Evolutionary conservation across 2,329 filamentous ascomycete species (phyloP).

Genomic region (Penicillium hesseltinei): DNA sequence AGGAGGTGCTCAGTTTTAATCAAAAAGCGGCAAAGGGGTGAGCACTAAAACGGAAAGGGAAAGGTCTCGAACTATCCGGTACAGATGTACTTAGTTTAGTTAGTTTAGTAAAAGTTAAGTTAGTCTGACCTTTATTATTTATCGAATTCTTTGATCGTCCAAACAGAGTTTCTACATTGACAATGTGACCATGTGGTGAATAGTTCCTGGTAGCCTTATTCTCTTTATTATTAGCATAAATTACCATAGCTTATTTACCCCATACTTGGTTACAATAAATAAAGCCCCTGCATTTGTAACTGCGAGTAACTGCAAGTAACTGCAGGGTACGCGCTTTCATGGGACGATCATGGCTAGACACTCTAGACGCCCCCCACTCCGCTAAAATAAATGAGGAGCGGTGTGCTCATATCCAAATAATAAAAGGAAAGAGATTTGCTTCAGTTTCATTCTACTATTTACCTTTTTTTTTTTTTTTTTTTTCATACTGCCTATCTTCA

Average conservation of each 20-base stretch:
- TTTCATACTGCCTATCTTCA: constrained; percentile 6
- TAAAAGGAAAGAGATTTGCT: background rate
- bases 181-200: background rate
- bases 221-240: constrained; percentile 1
- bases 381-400: constrained; percentile 17
- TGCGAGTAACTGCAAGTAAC: constrained; percentile 10
- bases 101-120: background rate
- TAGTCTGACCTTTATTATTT: background rate
- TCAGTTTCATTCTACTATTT: background rate
- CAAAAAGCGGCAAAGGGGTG: no score
- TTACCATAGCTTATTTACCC: background rate
- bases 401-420: constrained; percentile 8
- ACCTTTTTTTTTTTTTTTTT: background rate
- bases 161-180: background rate
- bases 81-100: no score
- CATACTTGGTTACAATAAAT: background rate
- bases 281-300: constrained; percentile 16
- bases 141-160: background rate
- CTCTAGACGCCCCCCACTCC: constrained; percentile 11
- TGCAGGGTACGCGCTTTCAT: background rate
- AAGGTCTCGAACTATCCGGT: no score
- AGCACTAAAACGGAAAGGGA: no score
- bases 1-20: no score
- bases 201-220: background rate
- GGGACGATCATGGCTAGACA: constrained; percentile 6